Base-by-base conservation (phyloP, 495 filamentous ascomycete species). In the Penicillium pancosmium region DNA sequence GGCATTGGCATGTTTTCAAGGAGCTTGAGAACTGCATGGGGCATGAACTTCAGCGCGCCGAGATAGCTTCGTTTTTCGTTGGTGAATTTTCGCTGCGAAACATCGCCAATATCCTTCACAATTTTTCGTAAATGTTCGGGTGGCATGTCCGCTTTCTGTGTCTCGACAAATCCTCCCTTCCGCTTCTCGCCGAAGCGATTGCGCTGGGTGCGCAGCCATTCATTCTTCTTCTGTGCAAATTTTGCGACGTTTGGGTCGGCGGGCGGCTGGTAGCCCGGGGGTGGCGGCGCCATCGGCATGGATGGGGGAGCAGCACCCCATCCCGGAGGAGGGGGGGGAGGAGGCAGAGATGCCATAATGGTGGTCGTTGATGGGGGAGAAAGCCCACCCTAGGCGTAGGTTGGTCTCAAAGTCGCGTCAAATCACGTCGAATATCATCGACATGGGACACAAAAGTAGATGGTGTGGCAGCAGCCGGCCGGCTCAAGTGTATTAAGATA, bases 1-100 rank as follows among this genome's bases (percentile, higher is more conserved):
- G 95, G 95, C 95, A 99, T 99, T 9, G 95, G 95, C 95, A 99
- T 99, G 69, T 99, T 99, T 81, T 99, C 95, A 56, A 99, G 68
- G 18, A 99, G 85, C 80, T 99, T 99, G 78, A 99, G 74, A 10
- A 99, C 95, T n/a, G 95, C 95, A 71, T 99, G 95, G 1, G 95
- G 95, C 95, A 99, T 99, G 74, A 96, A 99, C 77, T 99, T 99
- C 60, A 99, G 74, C 44, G 95, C 93, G 52, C 95, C 95, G 25
- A 99, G 84, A 77, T 99, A 99, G 72, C 91, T 96, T 56, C 95
- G 87, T 81, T 99, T 99, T 80, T 99, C 95, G 68, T 88, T 97
- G 68, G 90, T 96, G 80, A 96, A 98, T 74, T 98, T 99, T 79
- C 97, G 97, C 76, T 99, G 95, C 48, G 93, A 97, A 44, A 99